Evolutionary conservation across 768 basidiomycete genomes (phyloP).

Genomic region (Tephrocybe sp.): DNA sequence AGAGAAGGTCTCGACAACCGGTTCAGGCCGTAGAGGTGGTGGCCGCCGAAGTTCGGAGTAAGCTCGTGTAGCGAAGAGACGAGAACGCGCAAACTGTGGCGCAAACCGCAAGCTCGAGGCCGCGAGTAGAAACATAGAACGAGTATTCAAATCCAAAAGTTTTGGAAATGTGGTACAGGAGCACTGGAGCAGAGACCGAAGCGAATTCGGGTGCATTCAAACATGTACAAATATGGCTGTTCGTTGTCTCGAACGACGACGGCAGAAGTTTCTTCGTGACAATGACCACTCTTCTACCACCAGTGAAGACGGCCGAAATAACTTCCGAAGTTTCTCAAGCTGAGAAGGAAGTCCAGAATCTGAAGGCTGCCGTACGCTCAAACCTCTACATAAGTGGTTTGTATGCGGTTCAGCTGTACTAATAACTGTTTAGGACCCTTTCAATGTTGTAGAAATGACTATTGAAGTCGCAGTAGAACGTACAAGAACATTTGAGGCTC

Average conservation of each 20-base stretch:
- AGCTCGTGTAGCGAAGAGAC: background rate
- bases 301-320: background rate
- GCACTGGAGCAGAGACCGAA: too few species aligned
- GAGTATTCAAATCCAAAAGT: background rate
- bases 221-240: slow-evolving; percentile 9
- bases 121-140: slow-evolving; percentile 11
- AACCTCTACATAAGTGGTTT: too few species aligned
- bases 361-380: slow-evolving; percentile 17
- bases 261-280: background rate
- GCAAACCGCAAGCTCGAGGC: slow-evolving; percentile 7
- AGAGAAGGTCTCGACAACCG: slow-evolving; percentile 23
- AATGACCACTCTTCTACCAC: slow-evolving; percentile 2
- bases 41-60: slow-evolving; percentile 18
- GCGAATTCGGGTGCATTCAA: too few species aligned
- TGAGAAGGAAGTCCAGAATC: slow-evolving; percentile 16
- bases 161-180: too few species aligned
- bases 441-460: slow-evolving; percentile 50
- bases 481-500: slow-evolving; percentile 52
- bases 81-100: slow-evolving; percentile 4
- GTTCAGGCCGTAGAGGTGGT: slow-evolving; percentile 20
- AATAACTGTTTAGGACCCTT: slow-evolving; percentile 37
- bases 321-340: slow-evolving; percentile 6
- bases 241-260: slow-evolving; percentile 7
- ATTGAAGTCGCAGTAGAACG: slow-evolving; percentile 56
- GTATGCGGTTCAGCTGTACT: slow-evolving; percentile 10